A percentile compares a stretch with the other conserved stretches of the same genome.
Conservation (phyloP, 306 rosid species). For the Cucurbita maxima region DNA sequence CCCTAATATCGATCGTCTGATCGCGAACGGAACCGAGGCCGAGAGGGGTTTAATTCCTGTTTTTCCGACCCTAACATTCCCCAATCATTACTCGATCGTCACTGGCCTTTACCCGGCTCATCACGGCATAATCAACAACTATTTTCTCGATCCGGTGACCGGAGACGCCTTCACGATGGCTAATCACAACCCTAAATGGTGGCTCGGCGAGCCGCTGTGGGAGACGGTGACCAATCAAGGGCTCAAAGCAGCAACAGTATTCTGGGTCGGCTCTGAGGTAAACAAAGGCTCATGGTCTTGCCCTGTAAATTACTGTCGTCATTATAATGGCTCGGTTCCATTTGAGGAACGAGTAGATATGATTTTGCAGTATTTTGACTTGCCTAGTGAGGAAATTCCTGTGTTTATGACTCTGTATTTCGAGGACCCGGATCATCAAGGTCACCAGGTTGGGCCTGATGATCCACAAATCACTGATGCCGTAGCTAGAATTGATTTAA, state of each 20-base stretch:
- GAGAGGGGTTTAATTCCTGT: constrained; percentile 75
- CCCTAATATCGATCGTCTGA: constrained; percentile 59
- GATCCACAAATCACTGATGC: constrained; percentile 77
- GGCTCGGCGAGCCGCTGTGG: constrained; percentile 97
- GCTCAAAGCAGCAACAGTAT: constrained; percentile 58
- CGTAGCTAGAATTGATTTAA: constrained; percentile 53
- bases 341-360: constrained; percentile 75
- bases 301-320: constrained; percentile 28
- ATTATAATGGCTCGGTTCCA: constrained; percentile 57
- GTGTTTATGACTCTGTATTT: constrained; percentile 82
- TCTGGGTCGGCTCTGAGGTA: constrained; percentile 99
- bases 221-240: constrained; percentile 75
- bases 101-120: constrained; percentile 89
- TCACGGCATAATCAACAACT: constrained; percentile 83
- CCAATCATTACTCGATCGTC: constrained; percentile 81
- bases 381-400: constrained; percentile 58
- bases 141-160: constrained; percentile 53
- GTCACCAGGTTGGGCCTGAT: constrained; percentile 82
- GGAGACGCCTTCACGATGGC: constrained; percentile 59
- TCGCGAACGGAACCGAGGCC: constrained; percentile 78
- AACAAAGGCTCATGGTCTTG: constrained; percentile 84
- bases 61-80: constrained; percentile 81
- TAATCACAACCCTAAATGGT: constrained; percentile 85
- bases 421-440: constrained; percentile 98
- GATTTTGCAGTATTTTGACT: constrained; percentile 46